Evolutionary conservation across 108 stramenopile species (phyloP).

Genomic region (Nannochloropsis oceanica): DNA sequence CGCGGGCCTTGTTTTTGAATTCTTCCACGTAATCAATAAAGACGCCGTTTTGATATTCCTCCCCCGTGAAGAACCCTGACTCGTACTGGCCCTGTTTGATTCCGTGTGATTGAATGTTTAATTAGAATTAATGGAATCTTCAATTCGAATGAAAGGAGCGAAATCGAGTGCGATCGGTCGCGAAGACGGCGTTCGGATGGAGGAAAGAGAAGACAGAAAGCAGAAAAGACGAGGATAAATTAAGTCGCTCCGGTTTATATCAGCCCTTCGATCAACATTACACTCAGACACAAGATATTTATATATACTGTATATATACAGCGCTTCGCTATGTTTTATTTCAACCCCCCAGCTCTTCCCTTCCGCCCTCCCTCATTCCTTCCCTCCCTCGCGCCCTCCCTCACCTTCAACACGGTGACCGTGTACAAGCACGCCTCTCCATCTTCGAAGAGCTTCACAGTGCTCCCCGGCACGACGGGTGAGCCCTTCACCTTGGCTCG

Average conservation of each 20-base stretch:
- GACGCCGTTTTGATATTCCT: constrained; percentile 64
- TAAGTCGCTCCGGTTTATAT: not conserved
- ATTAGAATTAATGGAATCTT: not conserved
- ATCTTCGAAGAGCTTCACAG: constrained; percentile 49
- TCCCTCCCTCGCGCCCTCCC: too few species aligned
- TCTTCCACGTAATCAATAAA: constrained; percentile 66
- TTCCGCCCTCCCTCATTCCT: too few species aligned
- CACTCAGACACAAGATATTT: not conserved
- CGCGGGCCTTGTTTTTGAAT: constrained; percentile 62
- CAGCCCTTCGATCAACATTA: not conserved
- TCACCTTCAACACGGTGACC: constrained; percentile 72
- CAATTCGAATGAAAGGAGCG: not conserved
- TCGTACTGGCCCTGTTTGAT: too few species aligned
- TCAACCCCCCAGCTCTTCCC: constrained; percentile 39
- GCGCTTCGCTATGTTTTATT: not conserved
- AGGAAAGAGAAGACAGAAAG: not conserved
- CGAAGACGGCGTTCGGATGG: not conserved
- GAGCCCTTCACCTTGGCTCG: too few species aligned
- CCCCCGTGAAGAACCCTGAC: too few species aligned
- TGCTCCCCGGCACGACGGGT: constrained; percentile 53
- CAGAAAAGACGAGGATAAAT: not conserved
- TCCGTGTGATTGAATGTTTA: constrained; percentile 66
- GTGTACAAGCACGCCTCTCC: constrained; percentile 63
- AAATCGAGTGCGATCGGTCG: not conserved
- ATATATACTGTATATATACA: not conserved